These are phyloP conservation scores for Penicillium sp. DNA, from an alignment of 2,329 filamentous ascomycete species.

Conservation along the genomic window DNA sequence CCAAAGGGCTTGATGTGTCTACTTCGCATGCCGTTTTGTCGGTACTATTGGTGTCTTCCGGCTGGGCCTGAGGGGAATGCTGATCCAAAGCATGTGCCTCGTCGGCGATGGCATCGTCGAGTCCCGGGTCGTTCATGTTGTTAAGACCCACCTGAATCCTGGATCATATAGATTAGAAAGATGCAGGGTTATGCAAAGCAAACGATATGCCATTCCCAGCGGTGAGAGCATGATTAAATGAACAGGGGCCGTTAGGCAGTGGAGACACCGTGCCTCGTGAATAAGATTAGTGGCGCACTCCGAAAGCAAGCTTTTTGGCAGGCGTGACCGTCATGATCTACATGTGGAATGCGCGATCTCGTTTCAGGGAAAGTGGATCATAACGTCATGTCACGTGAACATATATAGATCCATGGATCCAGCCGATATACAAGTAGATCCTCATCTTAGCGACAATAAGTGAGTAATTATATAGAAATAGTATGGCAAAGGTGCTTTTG, in stretches of 20 bases:
- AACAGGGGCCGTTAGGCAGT: neutral
- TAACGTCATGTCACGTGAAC: conserved; percentile 21
- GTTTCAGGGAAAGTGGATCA: neutral
- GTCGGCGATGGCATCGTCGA: conserved; percentile 51
- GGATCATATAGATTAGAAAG: neutral
- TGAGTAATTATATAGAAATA: neutral
- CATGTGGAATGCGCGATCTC: neutral
- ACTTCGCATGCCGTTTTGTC: conserved; percentile 1
- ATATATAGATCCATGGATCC: conserved; percentile 2
- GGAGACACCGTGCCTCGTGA: neutral
- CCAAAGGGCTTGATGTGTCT: conserved; percentile 19
- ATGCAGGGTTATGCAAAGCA: neutral
- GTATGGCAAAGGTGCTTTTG: conserved; percentile 8
- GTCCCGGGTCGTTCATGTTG: conserved; percentile 55
- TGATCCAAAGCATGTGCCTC: conserved; percentile 49
- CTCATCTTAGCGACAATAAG: neutral
- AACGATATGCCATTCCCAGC: neutral
- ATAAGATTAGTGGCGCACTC: conserved; percentile 7
- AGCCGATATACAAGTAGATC: neutral
- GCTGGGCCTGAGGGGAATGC: conserved; percentile 16
- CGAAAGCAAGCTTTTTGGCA: conserved; percentile 19
- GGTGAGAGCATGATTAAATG: conserved; percentile 5
- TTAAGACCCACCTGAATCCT: neutral
- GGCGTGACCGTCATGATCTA: conserved; percentile 15
- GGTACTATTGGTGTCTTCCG: conserved; percentile 22